Base-by-base conservation (phyloP, 2,329 filamentous ascomycete genomes). In the Aureobasidium melanogenum region DNA sequence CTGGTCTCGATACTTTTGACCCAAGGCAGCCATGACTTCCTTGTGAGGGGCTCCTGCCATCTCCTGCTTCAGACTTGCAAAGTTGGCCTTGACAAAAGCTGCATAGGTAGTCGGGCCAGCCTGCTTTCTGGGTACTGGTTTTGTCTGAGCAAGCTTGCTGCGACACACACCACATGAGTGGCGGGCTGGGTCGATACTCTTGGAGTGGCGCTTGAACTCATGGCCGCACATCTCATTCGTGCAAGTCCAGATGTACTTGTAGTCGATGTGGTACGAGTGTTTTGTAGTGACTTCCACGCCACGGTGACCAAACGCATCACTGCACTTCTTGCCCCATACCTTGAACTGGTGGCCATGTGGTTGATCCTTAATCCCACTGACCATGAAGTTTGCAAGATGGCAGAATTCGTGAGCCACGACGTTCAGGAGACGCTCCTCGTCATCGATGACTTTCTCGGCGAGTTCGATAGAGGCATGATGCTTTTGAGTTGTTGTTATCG, bases 321-420 rank as follows among this genome's bases (percentile, higher is more conserved):
- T 73, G 77, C 84, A 72, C 78, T 82, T 55, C 72, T 68, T 4
- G 79, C 86, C 85, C 84, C 91, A 96, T 1, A 74, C 70, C 73
- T 95, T 92, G 80, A 97, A 97, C 67, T 89, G 88, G 14, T 83
- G 81, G 24, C 92, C 92, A 71, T 97, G 92, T 0, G 91, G 90
- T 64, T 89, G 87, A 61, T 85, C 86, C 46, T 84, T 86, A 38
- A 92, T 78, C 38, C 86, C 84, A 52, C 82, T 87, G 64, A 97
- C 79, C 85, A 97, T 95, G 73, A 93, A 97, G 68, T 91, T 96
- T 46, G 90, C 87, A 1, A 97, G 77, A 70, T 99, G 94, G 73
- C 94, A 97, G 77, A 94, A 97, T 69, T 99, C 94, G 72, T 99
- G 94, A 0, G 93, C 91, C n/a, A 97, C 76, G 0, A 94, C 91